Conservation (phyloP, 1,139 yeast species). For the Geotrichum siamense region DNA sequence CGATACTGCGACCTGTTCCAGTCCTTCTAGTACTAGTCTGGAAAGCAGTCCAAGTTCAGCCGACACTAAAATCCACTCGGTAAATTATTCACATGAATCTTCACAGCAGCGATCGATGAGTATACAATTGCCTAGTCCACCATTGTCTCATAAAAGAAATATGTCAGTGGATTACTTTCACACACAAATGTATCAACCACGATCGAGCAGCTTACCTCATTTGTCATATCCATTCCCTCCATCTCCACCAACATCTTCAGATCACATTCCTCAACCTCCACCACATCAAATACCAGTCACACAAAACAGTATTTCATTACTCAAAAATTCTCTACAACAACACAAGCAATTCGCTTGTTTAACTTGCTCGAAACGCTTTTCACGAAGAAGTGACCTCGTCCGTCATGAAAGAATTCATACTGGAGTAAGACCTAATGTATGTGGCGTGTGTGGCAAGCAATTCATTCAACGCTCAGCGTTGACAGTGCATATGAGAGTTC, state of each 20-base stretch:
- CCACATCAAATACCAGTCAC: conserved; percentile 1
- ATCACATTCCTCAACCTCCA: conserved; percentile 9
- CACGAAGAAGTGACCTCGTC: conserved; percentile 56
- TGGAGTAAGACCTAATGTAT: conserved; percentile 53
- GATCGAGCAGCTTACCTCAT: conserved; percentile 9
- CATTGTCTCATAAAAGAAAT: conserved; percentile 7
- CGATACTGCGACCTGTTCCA: not conserved
- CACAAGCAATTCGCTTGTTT: conserved; percentile 25
- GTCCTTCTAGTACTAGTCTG: not conserved
- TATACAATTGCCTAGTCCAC: conserved; percentile 13
- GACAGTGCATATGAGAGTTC: conserved; percentile 68
- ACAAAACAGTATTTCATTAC: conserved; percentile 4
- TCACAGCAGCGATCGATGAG: conserved; percentile 2
- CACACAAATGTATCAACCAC: conserved; percentile 5
- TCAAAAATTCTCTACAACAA: conserved; percentile 6
- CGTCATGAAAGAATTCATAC: conserved; percentile 77
- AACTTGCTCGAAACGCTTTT: conserved; percentile 40
- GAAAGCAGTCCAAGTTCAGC: conserved; percentile 2
- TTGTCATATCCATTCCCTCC: conserved; percentile 12
- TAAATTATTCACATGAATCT: conserved; percentile 1
- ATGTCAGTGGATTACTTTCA: conserved; percentile 6
- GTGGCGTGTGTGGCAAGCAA: conserved; percentile 42
- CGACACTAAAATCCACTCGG: not conserved
- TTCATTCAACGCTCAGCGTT: conserved; percentile 66
- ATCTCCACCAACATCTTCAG: conserved; percentile 12